A percentile compares a stretch with the other conserved stretches of the same genome.
Evolutionary conservation across 768 basidiomycete species (phyloP).

Genomic region (Mycena belliarum): DNA sequence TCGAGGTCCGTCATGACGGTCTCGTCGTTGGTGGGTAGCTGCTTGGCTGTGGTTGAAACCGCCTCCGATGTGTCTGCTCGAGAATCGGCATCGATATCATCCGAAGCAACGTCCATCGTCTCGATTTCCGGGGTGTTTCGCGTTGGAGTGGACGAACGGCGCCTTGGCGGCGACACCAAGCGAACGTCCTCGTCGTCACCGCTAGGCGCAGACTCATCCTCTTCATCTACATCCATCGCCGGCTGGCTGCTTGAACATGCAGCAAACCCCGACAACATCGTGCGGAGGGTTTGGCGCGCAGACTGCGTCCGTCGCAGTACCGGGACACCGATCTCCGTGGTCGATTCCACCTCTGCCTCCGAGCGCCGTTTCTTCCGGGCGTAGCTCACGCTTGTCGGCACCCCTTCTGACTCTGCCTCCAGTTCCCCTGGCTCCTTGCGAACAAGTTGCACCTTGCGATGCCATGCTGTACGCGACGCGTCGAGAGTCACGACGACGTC

Average conservation of each 20-base stretch:
- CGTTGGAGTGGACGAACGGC: not conserved
- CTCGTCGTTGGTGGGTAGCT: conserved; percentile 7
- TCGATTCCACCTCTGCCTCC: conserved; percentile 1
- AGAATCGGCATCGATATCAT: conserved; percentile 14
- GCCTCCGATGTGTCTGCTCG: not conserved
- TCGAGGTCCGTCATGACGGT: conserved; percentile 21
- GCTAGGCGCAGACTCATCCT: conserved; percentile 23
- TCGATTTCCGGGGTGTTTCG: conserved; percentile 19
- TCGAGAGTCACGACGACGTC: conserved; percentile 12
- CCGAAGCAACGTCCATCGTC: conserved; percentile 27
- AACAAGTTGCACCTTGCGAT: conserved; percentile 8
- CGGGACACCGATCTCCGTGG: too few relatives aligned
- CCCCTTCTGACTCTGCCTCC: not conserved
- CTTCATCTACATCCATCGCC: conserved; percentile 21
- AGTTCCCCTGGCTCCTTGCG: conserved; percentile 16
- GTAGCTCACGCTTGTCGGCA: not conserved
- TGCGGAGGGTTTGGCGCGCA: conserved; percentile 40
- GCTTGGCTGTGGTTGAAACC: not conserved
- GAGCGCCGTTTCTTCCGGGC: conserved; percentile 39
- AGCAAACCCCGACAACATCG: conserved; percentile 54
- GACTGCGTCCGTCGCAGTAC: not conserved
- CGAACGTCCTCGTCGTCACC: conserved; percentile 12
- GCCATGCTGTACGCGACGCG: not conserved
- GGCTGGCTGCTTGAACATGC: conserved; percentile 47
- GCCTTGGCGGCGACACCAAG: not conserved